Evolutionary conservation across 257 asterid genomes (phyloP), one percentile per base, ranked within the genome.

Genomic region (Petunia axillaris): DNA sequence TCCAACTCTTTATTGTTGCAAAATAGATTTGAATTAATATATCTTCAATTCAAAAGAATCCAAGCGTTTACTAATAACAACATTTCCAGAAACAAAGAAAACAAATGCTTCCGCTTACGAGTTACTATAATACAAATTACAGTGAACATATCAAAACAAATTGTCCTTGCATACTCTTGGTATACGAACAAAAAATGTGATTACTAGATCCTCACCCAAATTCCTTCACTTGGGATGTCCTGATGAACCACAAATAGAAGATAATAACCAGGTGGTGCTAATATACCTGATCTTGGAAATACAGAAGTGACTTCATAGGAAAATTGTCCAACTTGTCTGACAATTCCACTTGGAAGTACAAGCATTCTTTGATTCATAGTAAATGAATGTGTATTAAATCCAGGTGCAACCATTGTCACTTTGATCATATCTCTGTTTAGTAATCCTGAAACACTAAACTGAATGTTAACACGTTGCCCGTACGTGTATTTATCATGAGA

Each of bases 301-400:
- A 64, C 2, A 8, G n/a, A 66, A 6, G n/a, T 79, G 36, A 79
- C 38, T 36, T 79, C 53, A 16, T 64, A 64, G n/a, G 76, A 14
- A 6, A 77, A 54, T 8, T 25, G 66, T 8, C 84, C 89, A 5
- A 55, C 76, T 0, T 2, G 16, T 73, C 15, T 81, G 6, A 76
- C 52, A 10, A 37, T 43, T 40, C 16, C 79, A 79, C 9, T 67
- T 0, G 81, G 79, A n/a, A 81, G 82, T 2, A 55, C 58, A 79
- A 87, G 46, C 8, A 87, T 44, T 66, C 90, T 85, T 25, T 89
- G 92, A 52, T 85, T 87, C 92, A 89, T 89, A 1, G 92, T 80
- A 44, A 81, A 83, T 1, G 92, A 80, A 59, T 88, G 91, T 2
- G 91, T 88, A 11, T 60, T 78, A 46, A 86, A 88, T 2, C 90